Conservation (phyloP, 2,329 filamentous ascomycete genomes). For the Ustulina deusta region DNA sequence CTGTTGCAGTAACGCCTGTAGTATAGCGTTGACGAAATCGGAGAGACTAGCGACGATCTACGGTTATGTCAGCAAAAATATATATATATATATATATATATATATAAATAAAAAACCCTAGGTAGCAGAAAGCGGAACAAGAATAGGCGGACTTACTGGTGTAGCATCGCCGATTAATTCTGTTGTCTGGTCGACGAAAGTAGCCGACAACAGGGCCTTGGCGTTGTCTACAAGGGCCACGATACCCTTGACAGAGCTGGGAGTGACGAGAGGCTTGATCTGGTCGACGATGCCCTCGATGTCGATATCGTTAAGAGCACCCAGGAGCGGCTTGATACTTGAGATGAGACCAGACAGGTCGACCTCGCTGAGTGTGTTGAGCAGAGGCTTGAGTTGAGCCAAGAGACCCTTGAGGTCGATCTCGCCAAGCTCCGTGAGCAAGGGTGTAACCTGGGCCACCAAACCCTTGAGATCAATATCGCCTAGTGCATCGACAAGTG, state of each 20-base stretch:
- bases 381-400: constrained; percentile 52
- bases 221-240: constrained; percentile 55
- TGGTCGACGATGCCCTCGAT: constrained; percentile 53
- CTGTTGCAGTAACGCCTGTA: constrained; percentile 45
- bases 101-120: too few species aligned
- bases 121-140: not conserved
- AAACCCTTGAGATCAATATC: constrained; percentile 45
- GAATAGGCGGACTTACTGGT: constrained; percentile 51
- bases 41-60: constrained; percentile 49
- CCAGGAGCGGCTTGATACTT: constrained; percentile 53
- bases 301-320: constrained; percentile 55
- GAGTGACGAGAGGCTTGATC: constrained; percentile 57
- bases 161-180: constrained; percentile 59
- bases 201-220: constrained; percentile 52
- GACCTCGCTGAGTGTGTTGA: constrained; percentile 42
- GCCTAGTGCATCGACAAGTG: constrained; percentile 53
- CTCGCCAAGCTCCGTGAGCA: constrained; percentile 42
- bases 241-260: constrained; percentile 53
- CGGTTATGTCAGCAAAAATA: constrained; percentile 27
- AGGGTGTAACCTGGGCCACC: constrained; percentile 45
- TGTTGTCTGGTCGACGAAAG: constrained; percentile 57
- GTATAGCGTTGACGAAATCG: constrained; percentile 48
- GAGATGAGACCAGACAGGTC: constrained; percentile 31
- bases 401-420: constrained; percentile 54
- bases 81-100: too few species aligned